Evolutionary conservation across 225 moss, liverwort and hornwort species (phyloP).

Genomic region (Ulota crispa): DNA sequence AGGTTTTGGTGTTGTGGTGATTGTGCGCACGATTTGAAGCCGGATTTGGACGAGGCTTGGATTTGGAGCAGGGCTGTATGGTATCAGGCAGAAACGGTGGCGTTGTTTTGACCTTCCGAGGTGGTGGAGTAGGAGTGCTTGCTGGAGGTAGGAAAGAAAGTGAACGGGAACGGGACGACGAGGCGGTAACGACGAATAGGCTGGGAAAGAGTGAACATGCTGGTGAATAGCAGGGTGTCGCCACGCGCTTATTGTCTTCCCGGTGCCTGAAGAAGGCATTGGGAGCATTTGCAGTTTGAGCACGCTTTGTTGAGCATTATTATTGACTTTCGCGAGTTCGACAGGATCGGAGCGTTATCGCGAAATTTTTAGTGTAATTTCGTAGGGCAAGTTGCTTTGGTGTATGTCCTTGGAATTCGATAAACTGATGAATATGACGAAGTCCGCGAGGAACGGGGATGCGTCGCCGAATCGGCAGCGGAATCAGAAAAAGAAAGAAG

Average conservation of each 20-base stretch:
- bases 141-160: constrained; percentile 6
- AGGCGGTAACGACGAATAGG: background rate
- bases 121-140: constrained; percentile 37
- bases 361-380: background rate
- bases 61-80: constrained; percentile 29
- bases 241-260: constrained; percentile 38
- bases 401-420: constrained; percentile 13
- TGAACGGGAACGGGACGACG: background rate
- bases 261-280: constrained; percentile 28
- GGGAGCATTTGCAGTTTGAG: constrained; percentile 18
- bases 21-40: background rate
- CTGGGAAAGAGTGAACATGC: constrained; percentile 46
- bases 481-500: constrained; percentile 53
- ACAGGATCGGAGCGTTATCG: constrained; percentile 4
- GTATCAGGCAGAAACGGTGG: constrained; percentile 33
- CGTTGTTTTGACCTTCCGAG: constrained; percentile 34
- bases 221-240: constrained; percentile 36
- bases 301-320: constrained; percentile 21
- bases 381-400: background rate
- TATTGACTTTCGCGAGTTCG: constrained; percentile 22
- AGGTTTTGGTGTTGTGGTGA: background rate
- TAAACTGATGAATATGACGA: constrained; percentile 23
- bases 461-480: constrained; percentile 33
- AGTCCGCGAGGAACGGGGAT: constrained; percentile 22
- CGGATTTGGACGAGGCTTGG: background rate